Base-by-base conservation (phyloP, 2,329 filamentous ascomycete species). In the Hymenotorrendiella dingleyae region DNA sequence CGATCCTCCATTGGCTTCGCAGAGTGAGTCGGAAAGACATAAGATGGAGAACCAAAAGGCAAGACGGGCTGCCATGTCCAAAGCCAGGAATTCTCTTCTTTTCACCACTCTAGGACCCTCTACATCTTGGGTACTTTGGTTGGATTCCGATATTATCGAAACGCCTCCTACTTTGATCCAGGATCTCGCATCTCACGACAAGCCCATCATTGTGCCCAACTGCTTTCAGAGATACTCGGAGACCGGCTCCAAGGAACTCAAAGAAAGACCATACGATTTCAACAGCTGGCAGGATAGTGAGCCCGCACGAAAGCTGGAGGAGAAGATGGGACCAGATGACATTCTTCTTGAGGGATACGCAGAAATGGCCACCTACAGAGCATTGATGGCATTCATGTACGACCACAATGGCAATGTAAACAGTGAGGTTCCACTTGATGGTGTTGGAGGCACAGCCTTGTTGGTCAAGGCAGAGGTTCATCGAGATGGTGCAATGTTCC, bases 401-500 rank as follows among this genome's bases (percentile, higher is more conserved):
- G 71, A 71, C 5, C 71, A 74, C 0, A 69, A 69, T 42, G 74
- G 74, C 12, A 75, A 85, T 54, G 63, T 67, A 30, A 70, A 76
- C 37, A 66, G 74, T 26, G 80, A 86, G 59, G 76, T 96, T 39
- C 74, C 81, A 32, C 74, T 98, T 7, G 93, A 98, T 62, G 93
- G 93, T 37, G 93, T 98, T 3, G 93, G 93, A 42, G 93, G 93
- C 26, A 94, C 91, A 1, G 86, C 90, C 2, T 70, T 98, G 50
- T 70, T 98, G 58, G 93, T 98, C 47, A 96, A 95, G 70, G 93
- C 90, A 2, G 90, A 97, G 46, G 93, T 98, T 19, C 93, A 98
- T 63, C 80, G 93, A 20, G 93, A 98, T 60, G 93, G 93, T 16
- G 91, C 93, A 62, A 98, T 97, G 91, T 98, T 98, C 68, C 93